These are phyloP conservation scores for Candida odintsovae DNA, from an alignment of 805 yeast species.

Conservation along the genomic window DNA sequence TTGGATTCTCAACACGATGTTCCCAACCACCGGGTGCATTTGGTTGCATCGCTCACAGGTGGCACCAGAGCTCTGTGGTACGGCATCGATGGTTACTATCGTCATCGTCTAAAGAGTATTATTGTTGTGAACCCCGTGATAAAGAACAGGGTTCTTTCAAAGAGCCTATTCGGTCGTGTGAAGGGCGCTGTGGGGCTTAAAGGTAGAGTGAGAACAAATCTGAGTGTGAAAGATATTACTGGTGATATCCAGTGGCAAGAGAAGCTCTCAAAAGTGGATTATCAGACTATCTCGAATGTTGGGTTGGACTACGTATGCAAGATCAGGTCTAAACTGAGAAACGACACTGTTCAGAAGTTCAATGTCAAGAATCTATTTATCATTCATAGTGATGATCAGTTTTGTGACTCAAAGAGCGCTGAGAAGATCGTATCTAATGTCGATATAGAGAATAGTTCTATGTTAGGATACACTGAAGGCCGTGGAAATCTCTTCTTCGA, in stretches of 20 bases:
- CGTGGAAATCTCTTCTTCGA: constrained; percentile 16
- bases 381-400: constrained; percentile 13
- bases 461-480: constrained; percentile 16
- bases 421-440: constrained; percentile 10
- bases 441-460: constrained; percentile 8
- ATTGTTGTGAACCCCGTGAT: constrained; percentile 17
- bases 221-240: neutral
- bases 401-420: constrained; percentile 1
- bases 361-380: constrained; percentile 10
- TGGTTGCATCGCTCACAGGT: constrained; percentile 13
- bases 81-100: constrained; percentile 14
- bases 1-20: constrained; percentile 5
- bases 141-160: constrained; percentile 2
- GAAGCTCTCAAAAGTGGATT: neutral
- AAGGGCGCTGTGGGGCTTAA: constrained; percentile 4
- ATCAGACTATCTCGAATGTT: neutral
- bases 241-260: neutral
- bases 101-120: constrained; percentile 12
- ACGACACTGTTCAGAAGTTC: constrained; percentile 1
- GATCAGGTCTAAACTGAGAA: constrained; percentile 5
- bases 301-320: neutral
- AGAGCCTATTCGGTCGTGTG: neutral
- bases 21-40: constrained; percentile 6
- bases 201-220: neutral
- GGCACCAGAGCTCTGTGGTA: constrained; percentile 14